Percentiles rank a stretch among this genome's conserved stretches.
These are phyloP conservation scores for Cyberlindnera samutprakarnensis DNA, from an alignment of 805 yeast species.

Conservation along the genomic window DNA sequence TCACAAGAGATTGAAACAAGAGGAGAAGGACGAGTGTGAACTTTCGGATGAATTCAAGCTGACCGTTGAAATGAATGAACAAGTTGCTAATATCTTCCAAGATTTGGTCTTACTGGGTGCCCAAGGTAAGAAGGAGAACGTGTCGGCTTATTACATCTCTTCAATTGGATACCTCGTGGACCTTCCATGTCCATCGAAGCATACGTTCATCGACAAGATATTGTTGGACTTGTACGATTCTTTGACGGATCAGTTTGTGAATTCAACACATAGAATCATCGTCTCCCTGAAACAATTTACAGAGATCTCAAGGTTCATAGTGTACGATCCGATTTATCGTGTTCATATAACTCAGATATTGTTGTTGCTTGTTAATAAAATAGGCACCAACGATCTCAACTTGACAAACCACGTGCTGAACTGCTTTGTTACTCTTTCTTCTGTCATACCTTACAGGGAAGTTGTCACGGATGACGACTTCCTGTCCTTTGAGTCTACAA, in stretches of 20 bases:
- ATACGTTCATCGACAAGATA: constrained; percentile 41
- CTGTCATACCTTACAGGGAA: constrained; percentile 67
- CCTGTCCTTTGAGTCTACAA: constrained; percentile 31
- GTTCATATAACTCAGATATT: constrained; percentile 74
- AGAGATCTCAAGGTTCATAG: constrained; percentile 60
- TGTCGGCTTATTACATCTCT: constrained; percentile 49
- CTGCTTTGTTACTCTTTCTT: constrained; percentile 60
- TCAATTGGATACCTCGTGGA: constrained; percentile 53
- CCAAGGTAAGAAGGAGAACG: constrained; percentile 61
- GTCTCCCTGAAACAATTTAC: constrained; percentile 65
- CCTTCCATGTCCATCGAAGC: constrained; percentile 39
- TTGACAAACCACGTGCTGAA: constrained; percentile 65
- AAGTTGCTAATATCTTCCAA: constrained; percentile 38
- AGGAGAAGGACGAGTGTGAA: constrained; percentile 29
- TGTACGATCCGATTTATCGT: constrained; percentile 52
- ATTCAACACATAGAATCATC: constrained; percentile 72
- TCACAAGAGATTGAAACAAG: constrained; percentile 50
- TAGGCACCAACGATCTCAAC: constrained; percentile 80
- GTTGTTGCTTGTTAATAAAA: constrained; percentile 65
- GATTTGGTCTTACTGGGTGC: constrained; percentile 54
- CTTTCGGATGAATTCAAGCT: constrained; percentile 22
- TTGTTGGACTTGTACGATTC: constrained; percentile 74
- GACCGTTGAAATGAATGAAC: constrained; percentile 26
- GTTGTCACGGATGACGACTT: constrained; percentile 34
- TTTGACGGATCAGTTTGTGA: constrained; percentile 50